phyloP scores from a whole-genome alignment of 768 basidiomycete species.

The Lentinula aciculospora region DNA sequence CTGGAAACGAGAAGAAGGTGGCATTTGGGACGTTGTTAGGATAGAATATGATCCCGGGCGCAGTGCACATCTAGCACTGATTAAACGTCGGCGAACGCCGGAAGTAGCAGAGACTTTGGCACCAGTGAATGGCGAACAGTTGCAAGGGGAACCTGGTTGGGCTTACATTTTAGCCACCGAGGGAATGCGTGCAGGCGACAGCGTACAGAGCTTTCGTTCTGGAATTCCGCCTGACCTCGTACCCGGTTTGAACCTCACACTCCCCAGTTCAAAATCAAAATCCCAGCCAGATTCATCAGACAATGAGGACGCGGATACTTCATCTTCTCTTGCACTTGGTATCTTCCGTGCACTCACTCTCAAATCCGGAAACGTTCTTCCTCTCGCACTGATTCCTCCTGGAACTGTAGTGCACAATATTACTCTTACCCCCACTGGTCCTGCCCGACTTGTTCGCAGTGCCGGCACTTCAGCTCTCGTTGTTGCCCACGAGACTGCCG shows the following conservation, averaged over 20 bases:
- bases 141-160: constrained; percentile 52
- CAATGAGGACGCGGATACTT: constrained; percentile 18
- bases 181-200: constrained; percentile 82
- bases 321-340: constrained; percentile 72
- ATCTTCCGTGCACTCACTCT: constrained; percentile 78
- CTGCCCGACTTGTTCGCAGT: constrained; percentile 78
- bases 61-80: constrained; percentile 89
- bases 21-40: constrained; percentile 83
- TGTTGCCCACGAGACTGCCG: constrained; percentile 67
- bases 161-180: constrained; percentile 93
- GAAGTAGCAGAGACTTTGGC: constrained; percentile 21
- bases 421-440: constrained; percentile 68
- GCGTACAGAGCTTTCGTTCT: constrained; percentile 77
- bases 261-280: constrained; percentile 10
- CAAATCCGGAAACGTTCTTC: constrained; percentile 90
- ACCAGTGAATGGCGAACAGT: not conserved
- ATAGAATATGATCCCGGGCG: constrained; percentile 97
- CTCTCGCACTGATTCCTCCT: constrained; percentile 86
- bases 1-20: constrained; percentile 72
- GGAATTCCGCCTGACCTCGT: constrained; percentile 78
- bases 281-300: constrained; percentile 8
- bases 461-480: constrained; percentile 86
- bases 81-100: constrained; percentile 53
- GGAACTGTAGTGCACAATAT: constrained; percentile 88
- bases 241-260: constrained; percentile 36